Conservation (phyloP, 495 filamentous ascomycete species). For the Podospora appendiculata region DNA sequence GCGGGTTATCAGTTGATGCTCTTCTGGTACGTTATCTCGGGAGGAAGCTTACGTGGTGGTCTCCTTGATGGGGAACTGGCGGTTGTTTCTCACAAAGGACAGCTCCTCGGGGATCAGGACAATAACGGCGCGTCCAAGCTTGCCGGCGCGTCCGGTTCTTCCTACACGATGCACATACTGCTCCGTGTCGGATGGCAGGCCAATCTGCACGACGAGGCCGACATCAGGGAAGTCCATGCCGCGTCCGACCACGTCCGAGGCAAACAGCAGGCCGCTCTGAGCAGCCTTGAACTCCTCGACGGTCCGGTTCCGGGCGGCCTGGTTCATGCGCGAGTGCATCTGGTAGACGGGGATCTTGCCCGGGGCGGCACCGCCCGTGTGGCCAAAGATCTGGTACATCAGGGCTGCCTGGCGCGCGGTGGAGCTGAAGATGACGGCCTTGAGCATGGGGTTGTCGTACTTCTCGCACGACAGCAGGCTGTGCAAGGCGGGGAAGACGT, state of each 20-base stretch:
- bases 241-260: slow-evolving; percentile 83
- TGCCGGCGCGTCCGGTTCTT: slow-evolving; percentile 80
- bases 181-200: slow-evolving; percentile 66
- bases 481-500: slow-evolving; percentile 79
- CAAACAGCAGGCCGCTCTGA: slow-evolving; percentile 72
- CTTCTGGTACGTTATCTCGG: not conserved
- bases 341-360: slow-evolving; percentile 82
- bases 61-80: slow-evolving; percentile 23
- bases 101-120: slow-evolving; percentile 81
- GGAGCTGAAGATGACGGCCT: slow-evolving; percentile 96
- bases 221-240: slow-evolving; percentile 77
- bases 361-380: slow-evolving; percentile 73
- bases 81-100: slow-evolving; percentile 31
- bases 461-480: slow-evolving; percentile 83
- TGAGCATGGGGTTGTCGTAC: slow-evolving; percentile 63
- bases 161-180: slow-evolving; percentile 90
- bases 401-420: slow-evolving; percentile 97
- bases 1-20: not conserved
- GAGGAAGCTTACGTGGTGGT: slow-evolving; percentile 8
- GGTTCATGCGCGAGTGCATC: slow-evolving; percentile 54
- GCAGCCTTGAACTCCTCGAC: slow-evolving; percentile 79
- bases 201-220: slow-evolving; percentile 82
- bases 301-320: slow-evolving; percentile 67
- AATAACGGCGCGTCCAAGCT: slow-evolving; percentile 74
- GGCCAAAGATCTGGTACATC: slow-evolving; percentile 54